A percentile compares a stretch with the other conserved stretches of the same genome.
Conservation (phyloP, 2,329 filamentous ascomycete genomes). For the Botrytis hyacinthi region DNA sequence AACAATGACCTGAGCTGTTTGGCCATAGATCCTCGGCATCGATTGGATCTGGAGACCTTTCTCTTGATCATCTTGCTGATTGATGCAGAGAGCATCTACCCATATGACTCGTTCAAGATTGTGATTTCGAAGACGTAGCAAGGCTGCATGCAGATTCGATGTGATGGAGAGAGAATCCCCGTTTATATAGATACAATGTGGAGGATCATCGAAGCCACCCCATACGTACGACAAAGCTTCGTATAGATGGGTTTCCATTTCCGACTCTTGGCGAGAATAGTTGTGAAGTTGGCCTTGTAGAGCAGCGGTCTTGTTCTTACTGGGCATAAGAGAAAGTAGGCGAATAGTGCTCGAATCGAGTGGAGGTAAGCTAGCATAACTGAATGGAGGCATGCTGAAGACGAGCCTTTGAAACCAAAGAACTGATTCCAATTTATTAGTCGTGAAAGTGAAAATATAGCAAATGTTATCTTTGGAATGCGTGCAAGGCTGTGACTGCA, state of each 20-base stretch:
- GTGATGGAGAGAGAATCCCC: not conserved
- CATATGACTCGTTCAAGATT: slow-evolving; percentile 7
- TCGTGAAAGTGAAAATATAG: not conserved
- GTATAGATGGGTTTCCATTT: slow-evolving; percentile 6
- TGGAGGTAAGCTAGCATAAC: not conserved
- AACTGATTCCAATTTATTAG: not conserved
- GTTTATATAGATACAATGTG: slow-evolving; percentile 14
- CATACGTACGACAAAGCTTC: slow-evolving; percentile 21
- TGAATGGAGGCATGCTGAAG: not conserved
- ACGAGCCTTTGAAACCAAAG: not conserved
- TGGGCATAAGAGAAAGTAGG: not conserved
- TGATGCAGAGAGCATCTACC: slow-evolving; percentile 19
- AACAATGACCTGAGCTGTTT: slow-evolving; percentile 22
- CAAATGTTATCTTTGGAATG: not conserved
- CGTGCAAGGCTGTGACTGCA: not conserved
- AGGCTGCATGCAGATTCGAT: slow-evolving; percentile 18
- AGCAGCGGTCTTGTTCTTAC: not conserved
- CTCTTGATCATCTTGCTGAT: slow-evolving; percentile 14
- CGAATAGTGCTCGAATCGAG: not conserved
- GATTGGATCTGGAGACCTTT: slow-evolving; percentile 16
- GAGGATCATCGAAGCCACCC: slow-evolving; percentile 16
- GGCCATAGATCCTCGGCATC: slow-evolving; percentile 25
- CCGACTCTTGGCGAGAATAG: slow-evolving; percentile 1
- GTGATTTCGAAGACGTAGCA: slow-evolving; percentile 20
- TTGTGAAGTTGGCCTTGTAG: not conserved